Evolutionary conservation across 2,329 filamentous ascomycete genomes (phyloP).

Genomic region (Alternaria triticina): DNA sequence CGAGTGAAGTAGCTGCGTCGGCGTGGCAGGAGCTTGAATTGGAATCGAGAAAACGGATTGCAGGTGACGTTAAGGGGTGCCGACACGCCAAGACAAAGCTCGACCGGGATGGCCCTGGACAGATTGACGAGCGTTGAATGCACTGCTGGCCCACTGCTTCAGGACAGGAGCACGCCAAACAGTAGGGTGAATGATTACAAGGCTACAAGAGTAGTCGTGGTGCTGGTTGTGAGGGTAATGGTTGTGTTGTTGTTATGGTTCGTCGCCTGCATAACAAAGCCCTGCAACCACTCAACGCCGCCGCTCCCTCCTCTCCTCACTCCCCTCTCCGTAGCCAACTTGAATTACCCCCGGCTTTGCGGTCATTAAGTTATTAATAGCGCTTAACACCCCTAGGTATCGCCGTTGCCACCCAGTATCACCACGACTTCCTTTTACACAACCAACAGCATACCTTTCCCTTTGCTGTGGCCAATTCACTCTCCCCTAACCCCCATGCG

Average conservation of each 20-base stretch:
- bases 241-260: conserved; percentile 1
- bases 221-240: background rate
- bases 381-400: background rate
- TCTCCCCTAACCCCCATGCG: background rate
- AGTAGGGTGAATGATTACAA: background rate
- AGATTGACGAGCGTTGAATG: conserved; percentile 14
- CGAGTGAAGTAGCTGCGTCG: background rate
- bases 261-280: conserved; percentile 7
- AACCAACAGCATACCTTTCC: background rate
- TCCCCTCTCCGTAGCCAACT: background rate
- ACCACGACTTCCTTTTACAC: conserved; percentile 2
- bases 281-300: background rate
- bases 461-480: conserved; percentile 21
- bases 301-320: background rate
- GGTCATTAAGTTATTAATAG: conserved; percentile 13
- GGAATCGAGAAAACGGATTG: conserved; percentile 21
- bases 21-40: conserved; percentile 21
- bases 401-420: conserved; percentile 6
- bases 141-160: conserved; percentile 12
- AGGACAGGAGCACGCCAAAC: background rate
- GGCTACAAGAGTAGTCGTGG: background rate
- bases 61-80: conserved; percentile 27
- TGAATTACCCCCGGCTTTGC: conserved; percentile 1
- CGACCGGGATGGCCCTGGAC: conserved; percentile 16
- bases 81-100: conserved; percentile 16